A percentile compares a stretch with the other conserved stretches of the same genome.
Evolutionary conservation across 106 monocot species (phyloP).

Genomic region (Hemerocallis citrina): DNA sequence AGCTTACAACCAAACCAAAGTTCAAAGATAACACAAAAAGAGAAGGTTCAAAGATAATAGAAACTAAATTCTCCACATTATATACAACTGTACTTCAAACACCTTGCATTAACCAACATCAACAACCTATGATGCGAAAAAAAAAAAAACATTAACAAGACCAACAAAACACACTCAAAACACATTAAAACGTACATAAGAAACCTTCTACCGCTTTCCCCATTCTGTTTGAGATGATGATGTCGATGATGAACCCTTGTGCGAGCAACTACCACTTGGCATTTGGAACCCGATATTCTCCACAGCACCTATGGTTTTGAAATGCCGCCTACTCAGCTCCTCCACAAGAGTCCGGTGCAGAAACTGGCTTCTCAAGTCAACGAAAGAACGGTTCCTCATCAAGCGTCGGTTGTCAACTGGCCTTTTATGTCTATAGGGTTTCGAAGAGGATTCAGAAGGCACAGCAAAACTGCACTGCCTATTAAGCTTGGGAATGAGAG

Average conservation of each 20-base stretch:
- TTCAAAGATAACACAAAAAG: no score
- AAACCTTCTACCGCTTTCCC: background rate
- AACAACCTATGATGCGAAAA: background rate
- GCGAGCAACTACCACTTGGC: slow-evolving; percentile 8
- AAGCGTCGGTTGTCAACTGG: slow-evolving; percentile 3
- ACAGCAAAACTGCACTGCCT: slow-evolving; percentile 8
- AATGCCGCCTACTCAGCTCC: slow-evolving; percentile 32
- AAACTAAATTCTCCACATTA: background rate
- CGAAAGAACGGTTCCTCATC: slow-evolving; percentile 41
- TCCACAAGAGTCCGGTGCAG: slow-evolving; percentile 42
- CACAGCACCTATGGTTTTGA: slow-evolving; percentile 58
- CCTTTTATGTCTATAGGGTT: slow-evolving; percentile 1
- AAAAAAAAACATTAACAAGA: background rate
- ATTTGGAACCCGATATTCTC: slow-evolving; percentile 58
- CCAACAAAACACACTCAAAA: no score
- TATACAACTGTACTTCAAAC: background rate
- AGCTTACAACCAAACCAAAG: no score
- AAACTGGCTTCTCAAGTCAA: slow-evolving; percentile 57
- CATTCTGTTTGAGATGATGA: background rate
- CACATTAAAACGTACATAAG: no score
- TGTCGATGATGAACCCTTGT: slow-evolving; percentile 10
- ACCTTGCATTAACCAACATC: background rate
- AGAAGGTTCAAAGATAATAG: no score
- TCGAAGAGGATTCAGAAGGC: background rate
- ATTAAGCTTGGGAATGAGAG: background rate